Percentiles rank a stretch among this genome's conserved stretches.
Conservation (phyloP, 805 yeast genomes). For the Hanseniaspora guilliermondii region DNA sequence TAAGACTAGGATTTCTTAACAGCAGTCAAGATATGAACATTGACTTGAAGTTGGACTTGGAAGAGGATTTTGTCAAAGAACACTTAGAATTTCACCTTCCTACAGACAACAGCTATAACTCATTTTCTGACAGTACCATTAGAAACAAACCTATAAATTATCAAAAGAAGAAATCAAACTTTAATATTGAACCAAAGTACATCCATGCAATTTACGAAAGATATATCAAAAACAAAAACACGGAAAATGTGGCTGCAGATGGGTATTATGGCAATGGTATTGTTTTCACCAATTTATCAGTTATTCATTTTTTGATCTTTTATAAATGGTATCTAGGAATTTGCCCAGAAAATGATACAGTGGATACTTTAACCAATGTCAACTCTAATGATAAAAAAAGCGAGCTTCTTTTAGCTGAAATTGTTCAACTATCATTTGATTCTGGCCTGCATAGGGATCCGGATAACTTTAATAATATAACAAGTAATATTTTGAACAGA, state of each 20-base stretch:
- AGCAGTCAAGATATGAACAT: slow-evolving; percentile 21
- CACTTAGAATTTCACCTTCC: slow-evolving; percentile 18
- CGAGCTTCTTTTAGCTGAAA: slow-evolving; percentile 43
- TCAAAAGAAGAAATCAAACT: slow-evolving; percentile 13
- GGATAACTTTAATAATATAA: slow-evolving; percentile 35
- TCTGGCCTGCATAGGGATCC: slow-evolving; percentile 64
- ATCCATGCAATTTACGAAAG: slow-evolving; percentile 15
- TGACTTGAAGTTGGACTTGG: slow-evolving; percentile 15
- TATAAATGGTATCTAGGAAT: slow-evolving; percentile 43
- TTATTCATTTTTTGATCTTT: slow-evolving; percentile 49
- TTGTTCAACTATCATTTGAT: slow-evolving; percentile 54
- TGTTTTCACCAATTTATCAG: slow-evolving; percentile 20
- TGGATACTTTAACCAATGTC: slow-evolving; percentile 15
- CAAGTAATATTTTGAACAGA: slow-evolving; percentile 16
- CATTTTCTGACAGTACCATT: slow-evolving; percentile 15
- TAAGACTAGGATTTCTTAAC: slow-evolving; percentile 32
- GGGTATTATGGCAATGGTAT: not conserved
- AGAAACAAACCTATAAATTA: slow-evolving; percentile 18
- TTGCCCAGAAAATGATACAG: slow-evolving; percentile 40
- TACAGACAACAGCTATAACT: slow-evolving; percentile 17
- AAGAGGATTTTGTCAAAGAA: not conserved
- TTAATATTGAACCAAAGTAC: slow-evolving; percentile 22
- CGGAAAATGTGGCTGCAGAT: slow-evolving; percentile 20
- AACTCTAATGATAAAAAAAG: slow-evolving; percentile 33
- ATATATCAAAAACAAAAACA: slow-evolving; percentile 23